Base-by-base conservation (phyloP, 129 eudicot species). In the Arctium lappa region DNA sequence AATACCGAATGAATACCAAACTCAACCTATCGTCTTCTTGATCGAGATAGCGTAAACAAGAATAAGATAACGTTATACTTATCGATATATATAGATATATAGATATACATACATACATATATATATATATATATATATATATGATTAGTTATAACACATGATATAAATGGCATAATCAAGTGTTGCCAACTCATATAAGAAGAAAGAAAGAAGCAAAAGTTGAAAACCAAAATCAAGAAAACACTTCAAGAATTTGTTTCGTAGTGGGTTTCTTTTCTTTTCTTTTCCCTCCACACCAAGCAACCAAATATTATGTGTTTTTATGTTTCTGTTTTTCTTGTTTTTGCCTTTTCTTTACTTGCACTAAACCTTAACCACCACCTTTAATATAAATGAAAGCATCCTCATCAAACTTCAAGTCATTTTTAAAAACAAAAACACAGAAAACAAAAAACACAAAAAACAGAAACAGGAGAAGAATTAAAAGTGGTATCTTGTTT, bases 201-300 rank as follows among this genome's bases (percentile, higher is more conserved):
- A 63, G 18, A 0, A 63, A 63, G 65, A 18, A 60, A 62, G 70
- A 63, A 63, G 11, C 33, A 63, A 53, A 53, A 22, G 11, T 5
- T 63, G 12, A 63, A 63, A n/a, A n/a, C 70, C 70, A 63, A 63
- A 18, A 3, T 63, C 70, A 63, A n/a, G 69, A 62, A 3, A 63
- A 63, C 32, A 63, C 70, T 76, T 50, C 0, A 68, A 73, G 80
- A 29, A 31, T 42, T 78, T 46, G 80, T 79, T 84, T 42, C 56
- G 33, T 84, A 34, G 11, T 31, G 44, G 53, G 44, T 66, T 84
- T 62, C 75, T 63, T 73, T 84, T 60, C 75, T 62, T 73, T 84
- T 79, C 63, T 27, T 22, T 66, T 79, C 63, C 30, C 65, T 79
- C 42, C 8, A 13, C 32, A 66, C n/a, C 56, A 84, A 84, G 84